Conservation (phyloP, 2,329 filamentous ascomycete species). For the Calonectria fujianensis region DNA sequence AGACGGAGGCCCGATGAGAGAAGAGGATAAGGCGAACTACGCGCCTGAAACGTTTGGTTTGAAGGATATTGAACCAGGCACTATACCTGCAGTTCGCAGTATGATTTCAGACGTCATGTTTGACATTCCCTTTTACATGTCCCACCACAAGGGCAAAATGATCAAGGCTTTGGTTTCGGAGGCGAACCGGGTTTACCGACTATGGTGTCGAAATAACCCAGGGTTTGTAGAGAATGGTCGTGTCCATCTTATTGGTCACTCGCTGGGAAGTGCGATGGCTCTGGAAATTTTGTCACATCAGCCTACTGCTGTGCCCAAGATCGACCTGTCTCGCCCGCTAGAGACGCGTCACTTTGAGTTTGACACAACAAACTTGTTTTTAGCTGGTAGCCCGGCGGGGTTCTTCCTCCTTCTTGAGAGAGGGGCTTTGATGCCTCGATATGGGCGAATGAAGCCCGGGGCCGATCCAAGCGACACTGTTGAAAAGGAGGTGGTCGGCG, state of each 20-base stretch:
- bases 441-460: constrained; percentile 84
- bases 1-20: constrained; percentile 79
- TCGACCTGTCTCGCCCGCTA: constrained; percentile 65
- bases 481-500: constrained; percentile 80
- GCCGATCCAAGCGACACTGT: constrained; percentile 78
- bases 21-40: constrained; percentile 72
- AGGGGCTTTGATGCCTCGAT: constrained; percentile 82
- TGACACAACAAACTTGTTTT: constrained; percentile 90
- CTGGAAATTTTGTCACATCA: constrained; percentile 93
- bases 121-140: constrained; percentile 98
- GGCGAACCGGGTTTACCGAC: constrained; percentile 94
- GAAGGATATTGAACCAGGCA: constrained; percentile 93
- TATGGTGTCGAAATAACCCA: constrained; percentile 96
- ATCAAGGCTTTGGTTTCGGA: constrained; percentile 90
- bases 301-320: constrained; percentile 80
- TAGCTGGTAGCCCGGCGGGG: constrained; percentile 91
- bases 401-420: constrained; percentile 94
- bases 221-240: constrained; percentile 87
- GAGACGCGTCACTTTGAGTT: constrained; percentile 86
- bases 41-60: constrained; percentile 77
- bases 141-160: constrained; percentile 97
- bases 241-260: constrained; percentile 95
- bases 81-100: constrained; percentile 92
- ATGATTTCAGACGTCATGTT: constrained; percentile 99
- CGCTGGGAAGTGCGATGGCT: constrained; percentile 95